Evolutionary conservation across 169 alveolate genomes (phyloP).

Genomic region (Perkinsus olseni): DNA sequence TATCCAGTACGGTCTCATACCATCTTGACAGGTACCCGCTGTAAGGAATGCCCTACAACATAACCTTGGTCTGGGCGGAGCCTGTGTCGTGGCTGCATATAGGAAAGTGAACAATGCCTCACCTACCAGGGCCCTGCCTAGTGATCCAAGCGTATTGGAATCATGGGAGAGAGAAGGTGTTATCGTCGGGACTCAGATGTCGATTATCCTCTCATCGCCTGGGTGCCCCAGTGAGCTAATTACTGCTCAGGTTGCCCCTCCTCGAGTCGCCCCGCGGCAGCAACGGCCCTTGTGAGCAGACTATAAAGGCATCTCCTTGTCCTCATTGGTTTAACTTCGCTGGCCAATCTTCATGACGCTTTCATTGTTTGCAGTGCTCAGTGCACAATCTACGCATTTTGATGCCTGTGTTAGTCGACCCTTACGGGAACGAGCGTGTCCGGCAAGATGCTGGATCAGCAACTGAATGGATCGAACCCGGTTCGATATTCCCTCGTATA

Average conservation of each 20-base stretch:
- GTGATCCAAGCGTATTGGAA: neutral
- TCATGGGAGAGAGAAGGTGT: neutral
- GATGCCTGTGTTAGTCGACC: too few species aligned
- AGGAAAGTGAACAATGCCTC: conserved; percentile 16
- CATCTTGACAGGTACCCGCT: neutral
- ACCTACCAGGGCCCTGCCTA: neutral
- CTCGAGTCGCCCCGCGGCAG: neutral
- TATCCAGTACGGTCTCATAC: neutral
- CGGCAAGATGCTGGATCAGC: too few species aligned
- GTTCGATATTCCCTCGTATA: too few species aligned
- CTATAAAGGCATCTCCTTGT: neutral
- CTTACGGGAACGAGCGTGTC: too few species aligned
- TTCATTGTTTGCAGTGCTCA: neutral
- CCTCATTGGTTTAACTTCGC: neutral
- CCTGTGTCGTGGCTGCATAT: conserved; percentile 49
- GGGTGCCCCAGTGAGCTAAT: too few species aligned
- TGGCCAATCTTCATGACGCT: neutral
- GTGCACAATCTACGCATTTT: too few species aligned
- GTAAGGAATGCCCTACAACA: conserved; percentile 37
- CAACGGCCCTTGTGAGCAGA: neutral
- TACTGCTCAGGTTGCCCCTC: neutral
- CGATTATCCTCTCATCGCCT: too few species aligned
- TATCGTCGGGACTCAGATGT: neutral
- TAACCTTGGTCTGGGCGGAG: conserved; percentile 66
- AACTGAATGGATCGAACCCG: too few species aligned